Conservation (phyloP, 352 stramenopile species). For the Phytophthora parvispora region DNA sequence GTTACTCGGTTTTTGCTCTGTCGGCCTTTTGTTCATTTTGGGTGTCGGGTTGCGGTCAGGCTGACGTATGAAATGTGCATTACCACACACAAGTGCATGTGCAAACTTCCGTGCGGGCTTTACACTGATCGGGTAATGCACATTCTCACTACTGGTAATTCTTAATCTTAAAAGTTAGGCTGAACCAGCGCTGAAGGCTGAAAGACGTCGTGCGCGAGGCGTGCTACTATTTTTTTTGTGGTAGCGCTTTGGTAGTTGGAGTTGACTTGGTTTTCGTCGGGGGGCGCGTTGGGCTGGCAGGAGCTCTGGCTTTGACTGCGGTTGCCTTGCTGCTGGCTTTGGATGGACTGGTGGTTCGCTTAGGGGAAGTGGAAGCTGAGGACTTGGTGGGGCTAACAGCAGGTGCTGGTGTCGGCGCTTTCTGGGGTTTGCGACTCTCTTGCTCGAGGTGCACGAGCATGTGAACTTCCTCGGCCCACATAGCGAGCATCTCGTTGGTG, state of each 20-base stretch:
- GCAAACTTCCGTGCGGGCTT: too few relatives aligned
- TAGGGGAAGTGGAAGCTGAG: slow-evolving; percentile 2
- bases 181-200: too few relatives aligned
- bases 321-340: slow-evolving; percentile 3
- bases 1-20: too few relatives aligned
- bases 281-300: slow-evolving; percentile 10
- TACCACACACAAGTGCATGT: too few relatives aligned
- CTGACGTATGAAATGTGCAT: too few relatives aligned
- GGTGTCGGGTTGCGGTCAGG: too few relatives aligned
- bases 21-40: too few relatives aligned
- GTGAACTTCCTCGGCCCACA: slow-evolving; percentile 73
- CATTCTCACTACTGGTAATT: too few relatives aligned
- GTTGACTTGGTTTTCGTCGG: slow-evolving; percentile 19
- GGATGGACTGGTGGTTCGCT: slow-evolving; percentile 14
- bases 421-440: slow-evolving; percentile 68
- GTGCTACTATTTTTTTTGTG: slow-evolving; percentile 29
- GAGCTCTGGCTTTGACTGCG: slow-evolving; percentile 20
- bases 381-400: slow-evolving; percentile 6
- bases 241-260: slow-evolving; percentile 17
- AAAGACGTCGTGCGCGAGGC: too few relatives aligned
- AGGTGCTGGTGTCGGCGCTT: slow-evolving; percentile 20
- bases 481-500: slow-evolving; percentile 65
- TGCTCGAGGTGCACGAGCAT: slow-evolving; percentile 66
- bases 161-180: too few relatives aligned
- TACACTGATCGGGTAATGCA: too few relatives aligned